Conservation (phyloP, 768 basidiomycete species). For the Pholiota microspora region DNA sequence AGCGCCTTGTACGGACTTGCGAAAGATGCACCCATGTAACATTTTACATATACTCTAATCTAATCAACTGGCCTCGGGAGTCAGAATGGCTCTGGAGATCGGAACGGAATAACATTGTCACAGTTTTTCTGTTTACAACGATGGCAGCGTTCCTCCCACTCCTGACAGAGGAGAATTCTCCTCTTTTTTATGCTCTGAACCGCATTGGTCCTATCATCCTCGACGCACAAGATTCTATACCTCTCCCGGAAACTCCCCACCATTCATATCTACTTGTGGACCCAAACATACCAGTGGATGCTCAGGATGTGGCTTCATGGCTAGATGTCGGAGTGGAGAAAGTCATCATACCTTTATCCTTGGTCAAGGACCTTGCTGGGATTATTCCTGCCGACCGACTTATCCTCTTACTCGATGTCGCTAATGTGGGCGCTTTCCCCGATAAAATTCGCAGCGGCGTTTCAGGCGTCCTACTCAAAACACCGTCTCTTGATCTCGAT, state of each 20-base stretch:
- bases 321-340: conserved; percentile 82
- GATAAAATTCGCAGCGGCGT: conserved; percentile 72
- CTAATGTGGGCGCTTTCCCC: conserved; percentile 69
- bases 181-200: conserved; percentile 57
- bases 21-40: too few species aligned
- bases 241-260: conserved; percentile 29
- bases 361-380: conserved; percentile 66
- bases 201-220: conserved; percentile 80
- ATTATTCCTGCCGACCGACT: conserved; percentile 69
- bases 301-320: conserved; percentile 58
- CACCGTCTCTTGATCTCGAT: conserved; percentile 67
- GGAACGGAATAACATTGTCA: too few species aligned
- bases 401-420: conserved; percentile 72
- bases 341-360: conserved; percentile 69
- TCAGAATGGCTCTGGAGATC: too few species aligned
- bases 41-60: neutral
- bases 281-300: conserved; percentile 36
- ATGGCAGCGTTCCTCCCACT: conserved; percentile 62
- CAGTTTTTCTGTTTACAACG: conserved; percentile 7
- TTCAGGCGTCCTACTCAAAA: conserved; percentile 80
- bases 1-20: conserved; percentile 15
- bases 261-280: conserved; percentile 59
- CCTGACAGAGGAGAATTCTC: conserved; percentile 45
- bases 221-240: conserved; percentile 30
- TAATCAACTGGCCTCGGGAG: conserved; percentile 17